Conservation (phyloP, 148 eudicot genomes). For the Rhododendron ovatum region DNA sequence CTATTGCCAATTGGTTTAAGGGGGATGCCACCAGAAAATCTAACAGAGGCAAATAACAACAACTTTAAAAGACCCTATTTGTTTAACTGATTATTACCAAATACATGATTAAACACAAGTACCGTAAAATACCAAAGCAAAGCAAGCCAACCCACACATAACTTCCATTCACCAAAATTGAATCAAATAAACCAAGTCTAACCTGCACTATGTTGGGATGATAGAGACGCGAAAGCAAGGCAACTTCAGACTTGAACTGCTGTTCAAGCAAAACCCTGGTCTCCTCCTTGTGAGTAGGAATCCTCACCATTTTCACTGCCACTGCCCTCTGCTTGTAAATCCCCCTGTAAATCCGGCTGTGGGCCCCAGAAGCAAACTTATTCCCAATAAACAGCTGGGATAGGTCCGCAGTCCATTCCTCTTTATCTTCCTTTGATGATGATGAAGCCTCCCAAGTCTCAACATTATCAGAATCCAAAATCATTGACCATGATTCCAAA, state of each 20-base stretch:
- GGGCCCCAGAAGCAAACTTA: conserved; percentile 97
- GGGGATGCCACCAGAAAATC: neutral
- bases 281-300: conserved; percentile 85
- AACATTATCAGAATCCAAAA: conserved; percentile 81
- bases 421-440: conserved; percentile 52
- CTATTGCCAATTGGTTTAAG: neutral
- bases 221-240: conserved; percentile 83
- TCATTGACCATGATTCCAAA: conserved; percentile 98
- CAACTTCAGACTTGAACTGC: conserved; percentile 85
- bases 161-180: neutral
- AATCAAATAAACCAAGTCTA: conserved; percentile 16
- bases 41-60: neutral
- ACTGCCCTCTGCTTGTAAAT: conserved; percentile 96
- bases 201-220: conserved; percentile 97
- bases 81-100: neutral
- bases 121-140: neutral
- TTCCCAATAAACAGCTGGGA: conserved; percentile 95
- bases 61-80: neutral
- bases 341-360: conserved; percentile 91
- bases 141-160: neutral
- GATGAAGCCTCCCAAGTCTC: conserved; percentile 67
- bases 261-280: conserved; percentile 69
- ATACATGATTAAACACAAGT: neutral
- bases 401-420: conserved; percentile 98
- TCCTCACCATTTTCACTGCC: conserved; percentile 96